phyloP scores from a whole-genome alignment of 805 yeast genomes.

The Sugiyamaella valdiviana region DNA sequence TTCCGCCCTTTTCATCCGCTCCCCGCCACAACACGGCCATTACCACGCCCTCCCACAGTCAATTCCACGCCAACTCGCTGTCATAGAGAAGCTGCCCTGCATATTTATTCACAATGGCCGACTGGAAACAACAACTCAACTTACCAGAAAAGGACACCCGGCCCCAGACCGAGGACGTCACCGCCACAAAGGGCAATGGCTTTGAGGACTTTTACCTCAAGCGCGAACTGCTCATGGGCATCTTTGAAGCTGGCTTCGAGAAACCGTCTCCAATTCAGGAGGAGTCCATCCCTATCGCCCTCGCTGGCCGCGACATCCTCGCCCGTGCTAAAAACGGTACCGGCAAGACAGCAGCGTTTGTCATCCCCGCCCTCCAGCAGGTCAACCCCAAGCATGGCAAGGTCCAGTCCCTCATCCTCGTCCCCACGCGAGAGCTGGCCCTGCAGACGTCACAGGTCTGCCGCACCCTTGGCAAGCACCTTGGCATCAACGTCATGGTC shows the following conservation, averaged over 20 bases:
- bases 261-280: constrained; percentile 98
- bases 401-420: constrained; percentile 87
- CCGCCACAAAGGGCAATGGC: constrained; percentile 79
- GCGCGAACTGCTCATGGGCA: constrained; percentile 94
- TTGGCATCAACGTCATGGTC: constrained; percentile 91
- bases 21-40: background rate
- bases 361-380: constrained; percentile 86
- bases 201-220: constrained; percentile 90
- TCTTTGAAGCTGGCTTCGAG: constrained; percentile 97
- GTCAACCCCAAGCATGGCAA: constrained; percentile 76
- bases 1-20: background rate
- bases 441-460: constrained; percentile 97
- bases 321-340: constrained; percentile 99
- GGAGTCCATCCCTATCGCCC: constrained; percentile 91
- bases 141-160: constrained; percentile 83
- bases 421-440: constrained; percentile 97
- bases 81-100: background rate
- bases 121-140: constrained; percentile 69
- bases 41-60: background rate
- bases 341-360: constrained; percentile 96
- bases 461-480: constrained; percentile 88
- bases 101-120: constrained; percentile 8
- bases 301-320: constrained; percentile 89
- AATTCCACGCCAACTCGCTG: background rate
- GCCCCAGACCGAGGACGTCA: constrained; percentile 95